phyloP scores from a whole-genome alignment of 176 grass and related monocot species.

The Aegilops sharonensis region DNA sequence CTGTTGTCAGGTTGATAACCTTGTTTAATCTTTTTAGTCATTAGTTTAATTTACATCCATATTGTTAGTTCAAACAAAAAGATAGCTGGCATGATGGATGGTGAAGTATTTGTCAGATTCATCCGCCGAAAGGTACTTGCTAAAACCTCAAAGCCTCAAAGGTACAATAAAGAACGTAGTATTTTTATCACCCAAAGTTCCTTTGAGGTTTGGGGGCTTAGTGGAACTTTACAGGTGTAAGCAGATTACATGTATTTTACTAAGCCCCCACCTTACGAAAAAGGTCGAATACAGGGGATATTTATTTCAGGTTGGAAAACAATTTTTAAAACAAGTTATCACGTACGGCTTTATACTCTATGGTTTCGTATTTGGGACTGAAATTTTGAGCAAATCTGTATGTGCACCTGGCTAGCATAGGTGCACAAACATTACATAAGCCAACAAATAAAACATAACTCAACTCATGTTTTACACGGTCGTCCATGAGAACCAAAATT shows the following conservation, averaged over 20 bases:
- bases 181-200: too few species aligned
- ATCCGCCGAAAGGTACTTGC: too few species aligned
- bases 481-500: background rate
- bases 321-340: background rate
- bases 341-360: background rate
- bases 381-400: too few species aligned
- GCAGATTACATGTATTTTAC: background rate
- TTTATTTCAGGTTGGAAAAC: background rate
- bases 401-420: background rate
- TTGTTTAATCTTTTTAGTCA: too few species aligned
- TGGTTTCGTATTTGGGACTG: too few species aligned
- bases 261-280: background rate
- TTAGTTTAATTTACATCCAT: too few species aligned
- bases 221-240: background rate
- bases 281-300: background rate
- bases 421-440: background rate
- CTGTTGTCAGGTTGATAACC: too few species aligned
- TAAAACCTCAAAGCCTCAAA: too few species aligned
- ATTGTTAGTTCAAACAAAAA: too few species aligned
- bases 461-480: background rate
- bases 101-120: too few species aligned
- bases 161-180: too few species aligned
- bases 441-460: background rate
- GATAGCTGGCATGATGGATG: too few species aligned
- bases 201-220: background rate